These are phyloP conservation scores for Apiotrichum veenhuisii DNA, from an alignment of 1,284 basidiomycete genomes.

Conservation along the genomic window DNA sequence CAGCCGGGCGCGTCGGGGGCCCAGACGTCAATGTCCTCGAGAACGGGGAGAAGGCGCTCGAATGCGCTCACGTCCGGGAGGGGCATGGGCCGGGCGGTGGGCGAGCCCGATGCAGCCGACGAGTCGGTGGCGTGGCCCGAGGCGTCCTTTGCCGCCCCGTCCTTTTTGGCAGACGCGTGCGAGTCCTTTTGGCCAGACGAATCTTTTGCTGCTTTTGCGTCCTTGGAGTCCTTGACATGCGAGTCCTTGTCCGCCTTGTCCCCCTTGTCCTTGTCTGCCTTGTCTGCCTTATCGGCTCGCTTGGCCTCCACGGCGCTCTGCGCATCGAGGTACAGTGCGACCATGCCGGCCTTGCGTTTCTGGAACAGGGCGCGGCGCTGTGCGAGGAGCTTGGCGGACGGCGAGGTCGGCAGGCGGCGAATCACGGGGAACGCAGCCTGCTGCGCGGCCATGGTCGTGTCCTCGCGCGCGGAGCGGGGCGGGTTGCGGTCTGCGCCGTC, in stretches of 20 bases:
- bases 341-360: slow-evolving; percentile 36
- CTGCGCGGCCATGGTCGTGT: background rate
- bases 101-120: background rate
- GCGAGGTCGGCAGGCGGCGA: slow-evolving; percentile 8
- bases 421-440: background rate
- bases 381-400: slow-evolving; percentile 11
- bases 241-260: background rate
- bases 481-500: slow-evolving; percentile 21
- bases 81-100: background rate
- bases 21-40: slow-evolving; percentile 39
- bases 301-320: slow-evolving; percentile 25
- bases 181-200: too few relatives aligned
- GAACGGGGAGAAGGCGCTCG: slow-evolving; percentile 32
- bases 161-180: background rate
- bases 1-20: slow-evolving; percentile 35
- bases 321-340: slow-evolving; percentile 41
- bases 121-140: too few relatives aligned
- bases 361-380: slow-evolving; percentile 30
- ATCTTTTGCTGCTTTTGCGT: too few relatives aligned
- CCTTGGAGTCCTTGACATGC: background rate
- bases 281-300: background rate
- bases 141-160: background rate
- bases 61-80: slow-evolving; percentile 27
- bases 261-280: background rate
- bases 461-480: slow-evolving; percentile 18